These are phyloP conservation scores for Mycosarcoma mackinlayi DNA, from an alignment of 1,284 basidiomycete genomes.

Conservation along the genomic window DNA sequence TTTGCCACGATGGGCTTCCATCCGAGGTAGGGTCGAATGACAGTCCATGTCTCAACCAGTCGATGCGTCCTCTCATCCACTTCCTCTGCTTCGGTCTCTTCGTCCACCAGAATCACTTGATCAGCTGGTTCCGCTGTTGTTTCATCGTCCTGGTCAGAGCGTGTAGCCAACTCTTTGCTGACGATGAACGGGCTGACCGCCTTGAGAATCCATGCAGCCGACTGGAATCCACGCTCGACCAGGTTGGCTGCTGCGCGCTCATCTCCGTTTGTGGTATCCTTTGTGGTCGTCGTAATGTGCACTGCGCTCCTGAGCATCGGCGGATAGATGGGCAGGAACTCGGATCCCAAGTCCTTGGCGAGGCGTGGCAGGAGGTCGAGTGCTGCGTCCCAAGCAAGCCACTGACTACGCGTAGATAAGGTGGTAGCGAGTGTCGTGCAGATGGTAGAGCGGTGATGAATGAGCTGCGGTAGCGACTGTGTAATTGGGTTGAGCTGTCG, in stretches of 20 bases:
- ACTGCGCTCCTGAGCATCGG: constrained; percentile 54
- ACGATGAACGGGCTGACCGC: constrained; percentile 57
- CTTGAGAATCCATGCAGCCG: constrained; percentile 61
- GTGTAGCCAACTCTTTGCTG: constrained; percentile 26
- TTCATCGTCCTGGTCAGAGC: constrained; percentile 11
- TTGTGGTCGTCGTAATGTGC: constrained; percentile 57
- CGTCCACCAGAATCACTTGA: constrained; percentile 15
- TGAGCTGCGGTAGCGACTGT: constrained; percentile 61
- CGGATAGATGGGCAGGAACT: constrained; percentile 65
- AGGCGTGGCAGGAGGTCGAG: constrained; percentile 67
- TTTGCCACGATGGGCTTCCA: constrained; percentile 37
- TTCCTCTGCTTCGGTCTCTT: constrained; percentile 37
- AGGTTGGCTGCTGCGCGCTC: constrained; percentile 62
- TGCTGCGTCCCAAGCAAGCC: constrained; percentile 63
- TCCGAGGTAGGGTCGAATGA: constrained; percentile 58
- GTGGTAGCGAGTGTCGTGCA: constrained; percentile 25
- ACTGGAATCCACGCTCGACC: constrained; percentile 64
- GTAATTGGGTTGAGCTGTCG: constrained; percentile 43
- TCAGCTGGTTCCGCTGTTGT: background rate
- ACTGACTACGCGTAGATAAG: constrained; percentile 31
- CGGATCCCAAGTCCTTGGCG: constrained; percentile 61
- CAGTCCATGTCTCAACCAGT: constrained; percentile 52
- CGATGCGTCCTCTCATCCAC: constrained; percentile 38
- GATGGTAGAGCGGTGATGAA: constrained; percentile 61
- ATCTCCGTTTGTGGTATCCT: constrained; percentile 58